These are phyloP conservation scores for Ogataea nitratoaversa DNA, from an alignment of 805 yeast species.

Conservation along the genomic window DNA sequence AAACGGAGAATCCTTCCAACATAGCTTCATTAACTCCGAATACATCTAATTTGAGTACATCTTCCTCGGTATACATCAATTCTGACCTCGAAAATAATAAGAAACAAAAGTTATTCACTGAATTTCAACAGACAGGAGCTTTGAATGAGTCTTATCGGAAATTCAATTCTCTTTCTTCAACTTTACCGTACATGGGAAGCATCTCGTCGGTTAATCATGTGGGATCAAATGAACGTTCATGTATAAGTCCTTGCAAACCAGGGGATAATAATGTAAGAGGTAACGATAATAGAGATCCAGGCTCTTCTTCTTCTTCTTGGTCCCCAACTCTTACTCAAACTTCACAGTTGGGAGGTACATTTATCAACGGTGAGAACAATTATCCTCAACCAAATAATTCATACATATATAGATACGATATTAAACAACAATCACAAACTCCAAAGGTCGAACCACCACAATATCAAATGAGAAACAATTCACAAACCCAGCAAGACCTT, in stretches of 20 bases:
- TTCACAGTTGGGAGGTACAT: not conserved
- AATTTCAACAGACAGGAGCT: not conserved
- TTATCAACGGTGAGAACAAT: too few species aligned
- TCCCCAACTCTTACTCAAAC: not conserved
- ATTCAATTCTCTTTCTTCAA: slow-evolving; percentile 9
- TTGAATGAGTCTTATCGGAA: slow-evolving; percentile 4
- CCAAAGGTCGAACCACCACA: not conserved
- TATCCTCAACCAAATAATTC: too few species aligned
- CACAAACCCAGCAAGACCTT: not conserved
- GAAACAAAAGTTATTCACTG: not conserved
- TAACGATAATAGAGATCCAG: not conserved
- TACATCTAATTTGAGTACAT: not conserved
- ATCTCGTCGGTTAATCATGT: slow-evolving; percentile 11
- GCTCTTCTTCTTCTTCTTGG: not conserved
- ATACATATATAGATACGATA: not conserved
- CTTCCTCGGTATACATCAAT: not conserved
- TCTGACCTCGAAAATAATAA: not conserved
- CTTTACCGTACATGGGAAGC: slow-evolving; percentile 15
- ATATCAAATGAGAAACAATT: not conserved
- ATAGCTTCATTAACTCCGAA: not conserved
- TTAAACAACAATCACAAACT: not conserved
- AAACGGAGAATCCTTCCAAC: not conserved
- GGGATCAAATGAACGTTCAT: slow-evolving; percentile 26
- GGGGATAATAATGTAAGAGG: slow-evolving; percentile 3
- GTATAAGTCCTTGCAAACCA: slow-evolving; percentile 7